Evolutionary conservation across 75 land plant species (phyloP), one percentile per base, ranked within the genome.

Genomic region (Isoetes taiwanensis): DNA sequence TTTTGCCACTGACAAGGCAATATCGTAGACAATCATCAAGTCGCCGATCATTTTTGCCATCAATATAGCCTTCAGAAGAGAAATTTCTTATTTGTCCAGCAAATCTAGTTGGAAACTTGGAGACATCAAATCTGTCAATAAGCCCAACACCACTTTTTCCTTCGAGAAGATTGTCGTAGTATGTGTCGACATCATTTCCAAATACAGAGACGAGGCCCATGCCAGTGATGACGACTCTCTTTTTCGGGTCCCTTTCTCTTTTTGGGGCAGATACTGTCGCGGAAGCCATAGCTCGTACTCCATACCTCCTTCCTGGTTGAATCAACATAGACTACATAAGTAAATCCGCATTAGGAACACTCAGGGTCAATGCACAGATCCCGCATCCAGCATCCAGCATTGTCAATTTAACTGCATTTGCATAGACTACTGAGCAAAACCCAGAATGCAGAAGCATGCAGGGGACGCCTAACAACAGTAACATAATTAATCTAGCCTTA

Each of bases 191-290:
- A 42, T 79, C 82, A 40, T 43, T 78, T 1, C 82, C 81, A 64
- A 79, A 78, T 24, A 73, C 70, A 28, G 79, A 79, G 19, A 76
- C 82, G 21, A 79, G 53, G 5, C 82, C 82, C 79, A 72, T 76
- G 34, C 82, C 79, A 29, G 82, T 79, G 11, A 79, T 67, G 28
- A 76, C 82, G 11, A 76, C 35, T 65, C 81, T 55, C 62, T 76
- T 75, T 38, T 73, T 73, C 2, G 76, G 76, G 58, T 73, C 76
- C 4, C 24, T 70, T 29, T 73, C 76, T 9, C 76, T 9, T 32
- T 69, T 63, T 21, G 76, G 76, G 46, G 77, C 77, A 17, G 67
- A 2, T 2, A 23, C 68, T n/a, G 35, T 30, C 19, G 54, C 32
- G 12, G 64, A n/a, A 16, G 38, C 32, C 50, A 37, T 20, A 32